phyloP scores from a whole-genome alignment of 768 basidiomycete species.

The Collybia mongolica region DNA sequence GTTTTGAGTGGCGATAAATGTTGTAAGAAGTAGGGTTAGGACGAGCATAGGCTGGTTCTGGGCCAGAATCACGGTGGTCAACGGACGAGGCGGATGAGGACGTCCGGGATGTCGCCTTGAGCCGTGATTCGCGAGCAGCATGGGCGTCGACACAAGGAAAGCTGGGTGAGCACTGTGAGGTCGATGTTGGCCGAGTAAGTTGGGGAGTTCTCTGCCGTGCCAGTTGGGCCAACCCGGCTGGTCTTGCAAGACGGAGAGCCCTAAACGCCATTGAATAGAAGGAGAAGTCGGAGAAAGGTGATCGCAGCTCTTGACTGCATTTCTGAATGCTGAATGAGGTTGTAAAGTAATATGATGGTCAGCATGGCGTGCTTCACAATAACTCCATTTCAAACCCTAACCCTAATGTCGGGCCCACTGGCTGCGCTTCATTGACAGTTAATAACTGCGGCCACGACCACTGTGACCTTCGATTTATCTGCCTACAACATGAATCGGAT shows the following conservation, averaged over 20 bases:
- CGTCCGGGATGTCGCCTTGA: constrained; percentile 27
- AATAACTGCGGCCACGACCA: no score
- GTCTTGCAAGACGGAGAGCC: neutral
- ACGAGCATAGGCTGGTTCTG: constrained; percentile 81
- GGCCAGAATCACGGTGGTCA: constrained; percentile 49
- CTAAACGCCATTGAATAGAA: constrained; percentile 5
- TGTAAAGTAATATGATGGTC: neutral
- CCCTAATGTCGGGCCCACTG: no score
- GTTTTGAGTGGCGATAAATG: constrained; percentile 57
- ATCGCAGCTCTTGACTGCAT: neutral
- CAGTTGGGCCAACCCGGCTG: neutral
- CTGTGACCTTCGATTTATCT: no score
- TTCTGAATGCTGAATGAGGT: neutral
- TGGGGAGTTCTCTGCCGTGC: no score
- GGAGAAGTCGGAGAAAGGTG: no score
- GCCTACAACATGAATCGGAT: constrained; percentile 65
- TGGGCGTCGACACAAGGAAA: constrained; percentile 88
- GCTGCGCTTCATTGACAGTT: no score
- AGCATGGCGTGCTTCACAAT: no score
- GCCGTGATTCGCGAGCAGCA: constrained; percentile 61
- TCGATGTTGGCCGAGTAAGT: neutral
- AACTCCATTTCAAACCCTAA: no score
- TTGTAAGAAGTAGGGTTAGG: constrained; percentile 75
- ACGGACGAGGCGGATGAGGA: constrained; percentile 17
- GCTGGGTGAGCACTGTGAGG: constrained; percentile 19